Evolutionary conservation across 164 flowering plant genomes (phyloP), one percentile per base, ranked within the genome.

Genomic region (Umbellularia californica): DNA sequence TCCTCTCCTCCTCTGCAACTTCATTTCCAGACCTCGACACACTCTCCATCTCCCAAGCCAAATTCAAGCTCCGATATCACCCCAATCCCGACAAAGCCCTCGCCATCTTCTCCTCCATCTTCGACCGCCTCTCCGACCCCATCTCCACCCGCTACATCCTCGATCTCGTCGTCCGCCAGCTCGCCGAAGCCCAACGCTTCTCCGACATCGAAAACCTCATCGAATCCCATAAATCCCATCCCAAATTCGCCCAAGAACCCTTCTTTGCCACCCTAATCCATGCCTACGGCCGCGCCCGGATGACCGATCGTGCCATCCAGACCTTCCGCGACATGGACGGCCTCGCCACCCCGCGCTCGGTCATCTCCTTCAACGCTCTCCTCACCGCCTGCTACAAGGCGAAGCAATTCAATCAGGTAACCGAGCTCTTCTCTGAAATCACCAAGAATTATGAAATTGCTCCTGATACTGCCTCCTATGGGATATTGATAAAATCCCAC

Each of bases 281-380:
- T 58, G 85, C 92, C 27, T 94, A 94, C 74, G 96, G 97, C 14
- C 73, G 68, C 2, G 96, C 88, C 15, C 93, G 94, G 6, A 94
- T 94, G 98, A 83, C 83, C 64, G 90, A 91, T 58, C 92, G 87
- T 30, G 98, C 96, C 11, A 66, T 87, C 74, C 77, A 73, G 24
- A 87, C 90, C 1, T 92, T 78, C 77, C 51, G 87, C 41, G 87
- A 93, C 55, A 93, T 93, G 92, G 88, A 88, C 3, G 84, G 82
- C 65, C 76, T 90, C 2, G 90, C 91, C 64, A 85, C 93, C 5
- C 90, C 88, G 0, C 78, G 96, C 64, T 83, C 96, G 0, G 75
- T 78, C 0, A 20, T 85, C 13, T 92, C 98, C 25, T 92, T 94
- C 77, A 94, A 92, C 64, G 90, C 92, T 3, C 73, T 94, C 5